Base-by-base conservation (phyloP, 495 filamentous ascomycete species). In the Pyronema domesticum region DNA sequence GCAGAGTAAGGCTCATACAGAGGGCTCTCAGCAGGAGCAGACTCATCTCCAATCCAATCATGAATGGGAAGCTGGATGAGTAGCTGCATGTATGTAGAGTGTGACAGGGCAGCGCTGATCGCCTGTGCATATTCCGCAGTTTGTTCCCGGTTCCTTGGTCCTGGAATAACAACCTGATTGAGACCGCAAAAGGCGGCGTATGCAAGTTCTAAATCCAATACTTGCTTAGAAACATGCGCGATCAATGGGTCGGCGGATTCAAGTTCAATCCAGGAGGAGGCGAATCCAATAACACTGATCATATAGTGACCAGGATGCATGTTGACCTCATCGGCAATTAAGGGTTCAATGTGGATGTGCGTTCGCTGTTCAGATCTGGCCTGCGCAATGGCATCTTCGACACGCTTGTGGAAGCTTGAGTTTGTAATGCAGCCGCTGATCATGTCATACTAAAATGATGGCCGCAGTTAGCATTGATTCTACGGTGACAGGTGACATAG, bases 101-200 rank as follows among this genome's bases (percentile, higher is more conserved):
- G 73, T 8, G 72, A 75, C 51, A 95, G 69, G 0, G 80, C 83
- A 65, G 94, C 84, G 55, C 82, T 80, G 47, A 96, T 77, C n/a
- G 82, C 80, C 55, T 86, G 78, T 35, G 86, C 86, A 73, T 89
- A 96, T 61, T 85, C 83, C 3, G 78, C 63, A 35, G 76, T 42
- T 4, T 59, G 62, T 13, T 49, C 53, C 46, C 45, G 56, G 13
- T 55, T 72, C 74, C 64, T 65, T 0, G 89, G 91, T 4, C 86
- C 85, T 3, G 80, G 80, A 34, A 96, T 70, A 52, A 95, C 71
- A 39, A 99, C 74, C 65, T 83, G 93, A 17, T 78, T 79, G 56
- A 88, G 74, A 13, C 91, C 91, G 65, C 86, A 94, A 70, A 95
- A 99, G 48, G 84, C 86, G 37, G 91, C 93, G 68, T 95, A 99